A percentile compares a stretch with the other conserved stretches of the same genome.
These are phyloP conservation scores for Podospora tetraspora DNA, from an alignment of 495 filamentous ascomycete species.

Conservation along the genomic window DNA sequence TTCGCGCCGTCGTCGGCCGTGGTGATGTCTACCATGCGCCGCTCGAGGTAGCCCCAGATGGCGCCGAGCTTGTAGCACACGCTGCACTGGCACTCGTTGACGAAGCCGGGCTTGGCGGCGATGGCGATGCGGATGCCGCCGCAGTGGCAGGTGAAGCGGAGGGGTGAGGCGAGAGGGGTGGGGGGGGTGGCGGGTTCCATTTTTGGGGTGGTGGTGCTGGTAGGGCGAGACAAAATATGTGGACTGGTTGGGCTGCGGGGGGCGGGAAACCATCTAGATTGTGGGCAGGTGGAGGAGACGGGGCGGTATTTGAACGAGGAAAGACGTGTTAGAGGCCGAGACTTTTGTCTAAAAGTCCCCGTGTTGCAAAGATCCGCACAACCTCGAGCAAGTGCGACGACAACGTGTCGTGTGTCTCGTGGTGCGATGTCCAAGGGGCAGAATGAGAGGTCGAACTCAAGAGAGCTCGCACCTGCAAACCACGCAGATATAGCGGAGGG, in stretches of 20 bases:
- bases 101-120: neutral
- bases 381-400: neutral
- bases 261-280: too few relatives aligned
- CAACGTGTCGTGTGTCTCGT: neutral
- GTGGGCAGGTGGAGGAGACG: neutral
- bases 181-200: neutral
- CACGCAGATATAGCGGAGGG: too few relatives aligned
- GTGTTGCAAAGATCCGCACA: too few relatives aligned
- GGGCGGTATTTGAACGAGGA: neutral
- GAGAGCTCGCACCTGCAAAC: too few relatives aligned
- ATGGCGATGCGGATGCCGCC: neutral
- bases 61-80: slow-evolving; percentile 11
- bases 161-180: neutral
- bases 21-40: neutral
- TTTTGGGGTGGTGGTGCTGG: neutral
- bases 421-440: too few relatives aligned
- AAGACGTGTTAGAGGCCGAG: neutral
- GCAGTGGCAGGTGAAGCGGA: slow-evolving; percentile 9
- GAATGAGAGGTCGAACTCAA: neutral
- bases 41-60: slow-evolving; percentile 4
- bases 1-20: neutral
- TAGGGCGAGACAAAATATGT: neutral
- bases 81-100: slow-evolving; percentile 12
- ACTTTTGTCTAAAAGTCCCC: too few relatives aligned
- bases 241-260: too few relatives aligned